A percentile compares a stretch with the other conserved stretches of the same genome.
These are phyloP conservation scores for Trichoderma sp. DNA, from an alignment of 2,329 filamentous ascomycete genomes.

Conservation along the genomic window DNA sequence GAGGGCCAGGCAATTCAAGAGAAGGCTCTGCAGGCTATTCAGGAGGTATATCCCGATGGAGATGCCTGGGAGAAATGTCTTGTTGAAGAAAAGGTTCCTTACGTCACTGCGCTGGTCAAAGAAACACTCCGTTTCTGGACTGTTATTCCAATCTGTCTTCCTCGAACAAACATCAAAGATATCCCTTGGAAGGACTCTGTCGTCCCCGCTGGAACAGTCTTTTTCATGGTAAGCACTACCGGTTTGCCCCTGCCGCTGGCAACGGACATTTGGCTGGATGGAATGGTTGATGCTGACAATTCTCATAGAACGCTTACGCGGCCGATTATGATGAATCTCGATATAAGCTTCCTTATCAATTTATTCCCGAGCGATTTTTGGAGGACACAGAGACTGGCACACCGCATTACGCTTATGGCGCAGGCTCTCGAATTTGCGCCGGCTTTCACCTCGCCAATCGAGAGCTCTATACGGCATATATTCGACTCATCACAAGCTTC, in stretches of 20 bases:
- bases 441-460: slow-evolving; percentile 67
- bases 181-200: slow-evolving; percentile 68
- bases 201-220: slow-evolving; percentile 76
- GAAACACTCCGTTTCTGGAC: slow-evolving; percentile 79
- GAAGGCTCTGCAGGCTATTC: slow-evolving; percentile 71
- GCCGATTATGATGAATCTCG: slow-evolving; percentile 72
- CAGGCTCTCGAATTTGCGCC: slow-evolving; percentile 66
- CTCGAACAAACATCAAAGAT: slow-evolving; percentile 71
- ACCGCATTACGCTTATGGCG: slow-evolving; percentile 65
- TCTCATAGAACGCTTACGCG: slow-evolving; percentile 68
- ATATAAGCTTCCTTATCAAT: slow-evolving; percentile 65
- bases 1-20: slow-evolving; percentile 72
- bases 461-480: slow-evolving; percentile 63
- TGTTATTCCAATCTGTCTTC: slow-evolving; percentile 78
- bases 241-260: neutral
- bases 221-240: slow-evolving; percentile 66
- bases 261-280: neutral
- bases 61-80: slow-evolving; percentile 78
- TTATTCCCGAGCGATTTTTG: slow-evolving; percentile 73
- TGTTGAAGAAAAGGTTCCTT: slow-evolving; percentile 74
- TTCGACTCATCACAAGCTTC: slow-evolving; percentile 63
- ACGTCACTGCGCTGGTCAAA: slow-evolving; percentile 77
- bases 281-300: neutral
- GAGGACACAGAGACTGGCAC: slow-evolving; percentile 58
- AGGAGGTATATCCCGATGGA: slow-evolving; percentile 69